Base-by-base conservation (phyloP, 176 grass and related monocot species). In the Hordeum marinum region DNA sequence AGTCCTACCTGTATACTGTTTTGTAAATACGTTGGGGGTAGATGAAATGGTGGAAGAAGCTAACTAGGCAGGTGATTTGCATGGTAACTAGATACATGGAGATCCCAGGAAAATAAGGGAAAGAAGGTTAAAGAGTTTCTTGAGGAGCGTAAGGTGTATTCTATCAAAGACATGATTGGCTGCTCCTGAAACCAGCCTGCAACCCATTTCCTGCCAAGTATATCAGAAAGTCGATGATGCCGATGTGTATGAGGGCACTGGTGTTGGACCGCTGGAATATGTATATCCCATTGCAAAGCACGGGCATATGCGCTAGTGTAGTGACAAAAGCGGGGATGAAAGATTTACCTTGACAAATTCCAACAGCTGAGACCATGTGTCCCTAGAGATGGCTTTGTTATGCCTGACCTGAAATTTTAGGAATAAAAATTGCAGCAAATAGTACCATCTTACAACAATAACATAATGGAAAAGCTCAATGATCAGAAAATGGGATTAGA, bases 341-440 rank as follows among this genome's bases (percentile, higher is more conserved):
- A 59, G 11, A 25, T 62, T 20, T 99, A 96, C 97, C 94, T 91
- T 99, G 18, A 94, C 90, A 96, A 99, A 99, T 88, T 99, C 97
- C 86, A 99, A 78, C 77, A 99, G 82, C 77, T 99, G 97, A 84
- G 90, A 89, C 97, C 97, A 99, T 17, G 97, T 99, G 81, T 99
- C 97, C 74, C 97, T 95, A 25, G 97, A 96, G 48, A 99, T 99
- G 63, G 97, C 87, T 85, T 99, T 99, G 81, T 94, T 96, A 89
- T 99, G 97, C 70, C 92, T 88, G 32, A 86, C 85, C 97, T 99
- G 94, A 90, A 89, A 85, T 80, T 70, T 70, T 54, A 82, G 42
- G 12, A 60, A 60, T 6, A 68, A 62, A 40, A 75, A 11, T 81
- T 29, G 18, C 54, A 87, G 41, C 24, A 79, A 75, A 74, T 24